Conservation (phyloP, 768 basidiomycete genomes). For the Trametes coccinea region DNA sequence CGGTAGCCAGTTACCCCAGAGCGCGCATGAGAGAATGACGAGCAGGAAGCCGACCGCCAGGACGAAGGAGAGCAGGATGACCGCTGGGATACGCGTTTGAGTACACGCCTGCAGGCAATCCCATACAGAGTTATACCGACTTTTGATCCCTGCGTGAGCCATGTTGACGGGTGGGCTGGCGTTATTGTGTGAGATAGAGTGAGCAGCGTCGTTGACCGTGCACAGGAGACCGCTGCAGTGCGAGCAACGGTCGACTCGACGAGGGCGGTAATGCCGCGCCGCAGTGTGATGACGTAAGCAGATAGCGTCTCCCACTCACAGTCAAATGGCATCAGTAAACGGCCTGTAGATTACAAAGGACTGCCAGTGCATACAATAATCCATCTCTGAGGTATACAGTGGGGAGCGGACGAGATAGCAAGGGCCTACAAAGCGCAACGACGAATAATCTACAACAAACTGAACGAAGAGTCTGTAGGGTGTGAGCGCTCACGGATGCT, state of each 20-base stretch:
- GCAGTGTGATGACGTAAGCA: slow-evolving; percentile 12
- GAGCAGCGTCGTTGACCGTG: neutral
- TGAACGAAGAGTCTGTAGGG: neutral
- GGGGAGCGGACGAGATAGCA: slow-evolving; percentile 4
- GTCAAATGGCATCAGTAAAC: neutral
- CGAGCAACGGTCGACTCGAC: neutral
- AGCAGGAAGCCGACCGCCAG: slow-evolving; percentile 97
- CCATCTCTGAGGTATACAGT: slow-evolving; percentile 10
- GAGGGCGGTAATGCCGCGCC: neutral
- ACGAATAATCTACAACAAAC: slow-evolving; percentile 11
- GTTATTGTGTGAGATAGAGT: neutral
- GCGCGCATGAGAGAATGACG: slow-evolving; percentile 94
- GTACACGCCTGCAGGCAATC: slow-evolving; percentile 15
- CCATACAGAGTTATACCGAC: slow-evolving; percentile 22
- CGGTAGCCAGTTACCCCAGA: slow-evolving; percentile 97
- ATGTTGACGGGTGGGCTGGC: slow-evolving; percentile 16
- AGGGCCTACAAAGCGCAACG: slow-evolving; percentile 1
- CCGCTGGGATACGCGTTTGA: slow-evolving; percentile 53
- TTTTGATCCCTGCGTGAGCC: slow-evolving; percentile 34
- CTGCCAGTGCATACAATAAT: neutral
- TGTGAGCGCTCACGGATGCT: neutral
- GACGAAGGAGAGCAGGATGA: slow-evolving; percentile 95
- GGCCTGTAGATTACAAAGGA: no score
- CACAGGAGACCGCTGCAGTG: slow-evolving; percentile 1
- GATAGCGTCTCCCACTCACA: neutral